Base-by-base conservation (phyloP, 352 stramenopile species). In the Elongisporangium undulatum region DNA sequence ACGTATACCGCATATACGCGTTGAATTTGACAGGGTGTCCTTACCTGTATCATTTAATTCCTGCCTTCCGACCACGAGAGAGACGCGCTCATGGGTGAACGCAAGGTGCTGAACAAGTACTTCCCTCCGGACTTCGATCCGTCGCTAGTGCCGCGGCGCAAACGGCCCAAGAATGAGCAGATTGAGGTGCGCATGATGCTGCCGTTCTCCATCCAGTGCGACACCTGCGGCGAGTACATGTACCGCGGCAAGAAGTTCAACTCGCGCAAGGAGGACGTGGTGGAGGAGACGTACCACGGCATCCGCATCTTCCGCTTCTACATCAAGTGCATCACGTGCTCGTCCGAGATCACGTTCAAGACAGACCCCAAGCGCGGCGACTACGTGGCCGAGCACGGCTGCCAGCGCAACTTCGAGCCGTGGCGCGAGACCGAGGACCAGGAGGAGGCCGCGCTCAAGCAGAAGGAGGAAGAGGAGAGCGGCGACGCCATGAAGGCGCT, bases 191-290 rank as follows among this genome's bases (percentile, higher is more conserved):
- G 97, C 41, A 99, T 99, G 96, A 99, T 99, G 97, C 79, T 99
- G 51, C 97, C 97, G 38, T 99, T 99, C 79, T 97, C 86, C 17
- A 89, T 99, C 55, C 96, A 99, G 67, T 99, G 97, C 76, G 88
- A 74, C 48, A 98, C 89, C 9, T 99, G 97, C 63, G 94, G 94
- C 54, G 96, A 98, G 64, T 99, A 99, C 77, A 98, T 99, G 88
- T 99, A 99, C 76, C 91, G 94, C 21, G 97, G 97, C 56, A 98
- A 98, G 62, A 99, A 99, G 79, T 99, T 99, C 75, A 99, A 99
- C 72, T 98, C 87, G 56, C 91, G 97, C 62, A 99, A 99, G 71
- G 97, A 99, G 68, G 83, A 97, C 34, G 93, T 99, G 39, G 73
- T 96, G 58, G 97, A 96, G 53, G 90, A 99, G 56, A 88, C 94